Conservation (phyloP, 2,329 filamentous ascomycete species). For the Botrytis aclada region DNA sequence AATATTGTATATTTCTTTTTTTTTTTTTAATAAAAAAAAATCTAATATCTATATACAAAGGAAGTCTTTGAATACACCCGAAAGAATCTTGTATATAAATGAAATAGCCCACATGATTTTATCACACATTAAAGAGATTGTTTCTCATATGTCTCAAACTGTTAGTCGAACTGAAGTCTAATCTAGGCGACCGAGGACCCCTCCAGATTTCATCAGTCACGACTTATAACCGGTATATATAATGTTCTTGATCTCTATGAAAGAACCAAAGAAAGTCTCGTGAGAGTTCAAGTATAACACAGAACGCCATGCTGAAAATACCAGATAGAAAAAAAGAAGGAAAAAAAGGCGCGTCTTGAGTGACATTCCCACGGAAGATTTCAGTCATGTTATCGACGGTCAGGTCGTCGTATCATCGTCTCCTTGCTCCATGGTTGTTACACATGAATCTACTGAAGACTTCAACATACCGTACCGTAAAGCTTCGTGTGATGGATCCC, state of each 20-base stretch:
- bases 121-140: not conserved
- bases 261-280: not conserved
- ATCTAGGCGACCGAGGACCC: not conserved
- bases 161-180: not conserved
- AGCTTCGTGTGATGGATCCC: not conserved
- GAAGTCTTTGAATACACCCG: no score
- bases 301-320: not conserved
- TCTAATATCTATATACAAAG: no score
- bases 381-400: not conserved
- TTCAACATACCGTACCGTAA: not conserved
- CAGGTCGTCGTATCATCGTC: not conserved
- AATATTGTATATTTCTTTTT: no score
- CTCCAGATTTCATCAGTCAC: not conserved
- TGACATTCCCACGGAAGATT: not conserved
- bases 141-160: not conserved
- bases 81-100: not conserved
- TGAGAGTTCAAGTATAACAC: not conserved
- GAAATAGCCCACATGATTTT: no score
- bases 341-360: not conserved
- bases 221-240: not conserved
- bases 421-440: not conserved
- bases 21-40: no score
- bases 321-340: not conserved
- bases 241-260: not conserved
- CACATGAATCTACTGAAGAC: not conserved